phyloP scores from a whole-genome alignment of 768 basidiomycete species.

The Ephemerocybe angulata region DNA sequence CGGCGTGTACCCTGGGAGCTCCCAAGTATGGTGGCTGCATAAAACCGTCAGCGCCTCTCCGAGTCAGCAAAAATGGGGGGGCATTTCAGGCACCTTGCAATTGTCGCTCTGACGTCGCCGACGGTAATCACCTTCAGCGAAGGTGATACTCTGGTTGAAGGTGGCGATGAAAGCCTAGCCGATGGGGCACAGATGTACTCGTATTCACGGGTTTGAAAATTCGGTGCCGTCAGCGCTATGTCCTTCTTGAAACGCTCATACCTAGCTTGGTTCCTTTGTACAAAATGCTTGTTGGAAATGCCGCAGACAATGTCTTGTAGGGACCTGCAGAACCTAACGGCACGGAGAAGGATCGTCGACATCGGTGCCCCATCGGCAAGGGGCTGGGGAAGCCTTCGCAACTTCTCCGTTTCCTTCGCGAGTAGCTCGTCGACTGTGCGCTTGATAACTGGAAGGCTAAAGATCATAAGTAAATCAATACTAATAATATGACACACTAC shows the following conservation, averaged over 20 bases:
- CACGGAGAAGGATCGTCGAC: constrained; percentile 41
- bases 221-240: constrained; percentile 7
- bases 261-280: constrained; percentile 3
- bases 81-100: constrained; percentile 9
- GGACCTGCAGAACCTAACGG: constrained; percentile 43
- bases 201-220: neutral
- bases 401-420: constrained; percentile 24
- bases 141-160: neutral
- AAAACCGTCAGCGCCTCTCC: neutral
- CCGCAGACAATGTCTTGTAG: constrained; percentile 6
- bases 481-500: constrained; percentile 15
- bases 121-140: neutral
- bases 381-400: constrained; percentile 44
- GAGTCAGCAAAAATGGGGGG: neutral
- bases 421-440: constrained; percentile 39
- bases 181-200: neutral
- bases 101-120: neutral
- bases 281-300: constrained; percentile 6
- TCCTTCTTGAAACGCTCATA: constrained; percentile 3
- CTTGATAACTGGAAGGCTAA: constrained; percentile 47
- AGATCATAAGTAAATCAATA: neutral
- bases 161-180: constrained; percentile 27
- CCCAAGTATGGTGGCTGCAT: constrained; percentile 11
- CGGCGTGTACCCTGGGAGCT: constrained; percentile 11
- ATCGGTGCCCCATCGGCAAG: constrained; percentile 35